Evolutionary conservation across 495 filamentous ascomycete genomes (phyloP).

Genomic region (Massariosphaeria phaeospora): DNA sequence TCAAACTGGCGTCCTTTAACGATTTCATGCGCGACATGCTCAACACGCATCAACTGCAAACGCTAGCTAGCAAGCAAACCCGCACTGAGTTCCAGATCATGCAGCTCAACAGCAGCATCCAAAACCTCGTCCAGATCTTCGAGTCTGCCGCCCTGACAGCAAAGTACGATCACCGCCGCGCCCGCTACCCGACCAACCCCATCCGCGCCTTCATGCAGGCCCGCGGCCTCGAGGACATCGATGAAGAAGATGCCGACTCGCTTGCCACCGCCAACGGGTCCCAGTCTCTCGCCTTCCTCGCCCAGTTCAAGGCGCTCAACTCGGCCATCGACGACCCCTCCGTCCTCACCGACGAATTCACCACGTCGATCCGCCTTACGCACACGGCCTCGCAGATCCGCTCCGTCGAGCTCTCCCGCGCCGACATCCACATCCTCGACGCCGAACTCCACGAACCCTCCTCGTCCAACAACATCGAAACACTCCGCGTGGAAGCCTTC

Average conservation of each 20-base stretch:
- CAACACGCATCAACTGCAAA: constrained; percentile 26
- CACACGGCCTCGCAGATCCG: constrained; percentile 27
- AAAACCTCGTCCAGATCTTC: constrained; percentile 34
- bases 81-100: constrained; percentile 36
- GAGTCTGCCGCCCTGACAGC: constrained; percentile 19
- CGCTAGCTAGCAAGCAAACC: constrained; percentile 30
- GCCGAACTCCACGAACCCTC: constrained; percentile 19
- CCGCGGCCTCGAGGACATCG: constrained; percentile 20
- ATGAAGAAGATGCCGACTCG: constrained; percentile 16
- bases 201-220: constrained; percentile 19
- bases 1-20: constrained; percentile 32
- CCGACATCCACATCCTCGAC: constrained; percentile 24
- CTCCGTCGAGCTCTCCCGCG: constrained; percentile 21
- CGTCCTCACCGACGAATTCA: constrained; percentile 29
- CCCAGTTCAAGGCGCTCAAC: constrained; percentile 33
- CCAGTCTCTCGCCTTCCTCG: constrained; percentile 29
- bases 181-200: constrained; percentile 19
- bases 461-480: too few species aligned
- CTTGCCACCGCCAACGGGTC: constrained; percentile 1
- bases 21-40: constrained; percentile 37
- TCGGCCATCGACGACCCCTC: constrained; percentile 26
- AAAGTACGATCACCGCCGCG: background rate
- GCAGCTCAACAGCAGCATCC: constrained; percentile 34
- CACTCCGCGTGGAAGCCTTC: constrained; percentile 29
- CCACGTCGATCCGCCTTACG: constrained; percentile 7